Evolutionary conservation across 202 grass and related monocot species (phyloP).

Genomic region (Thinopyrum obtusiflorum): DNA sequence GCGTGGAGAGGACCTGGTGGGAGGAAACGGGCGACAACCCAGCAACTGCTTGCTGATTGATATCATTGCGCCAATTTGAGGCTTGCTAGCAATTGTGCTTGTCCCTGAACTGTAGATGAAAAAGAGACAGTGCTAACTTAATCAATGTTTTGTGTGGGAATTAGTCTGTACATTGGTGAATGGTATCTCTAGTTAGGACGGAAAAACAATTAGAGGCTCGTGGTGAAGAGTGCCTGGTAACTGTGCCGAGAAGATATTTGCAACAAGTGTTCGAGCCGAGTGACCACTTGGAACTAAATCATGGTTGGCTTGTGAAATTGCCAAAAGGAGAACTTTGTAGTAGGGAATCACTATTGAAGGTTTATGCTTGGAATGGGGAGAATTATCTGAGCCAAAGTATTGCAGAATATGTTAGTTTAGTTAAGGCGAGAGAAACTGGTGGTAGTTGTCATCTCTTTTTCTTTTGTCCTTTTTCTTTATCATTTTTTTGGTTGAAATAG

Average conservation of each 20-base stretch:
- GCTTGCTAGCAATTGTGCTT: constrained; percentile 1
- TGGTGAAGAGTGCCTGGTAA: background rate
- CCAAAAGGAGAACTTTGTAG: background rate
- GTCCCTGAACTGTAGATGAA: background rate
- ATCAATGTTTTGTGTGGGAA: background rate
- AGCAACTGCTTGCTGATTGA: constrained; percentile 18
- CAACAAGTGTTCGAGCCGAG: background rate
- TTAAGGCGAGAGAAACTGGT: constrained; percentile 31
- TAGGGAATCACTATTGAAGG: background rate
- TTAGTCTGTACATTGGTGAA: background rate
- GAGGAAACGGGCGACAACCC: constrained; percentile 24
- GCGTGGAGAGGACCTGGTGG: constrained; percentile 9
- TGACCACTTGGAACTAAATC: background rate
- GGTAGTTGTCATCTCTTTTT: constrained; percentile 51
- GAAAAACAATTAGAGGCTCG: background rate
- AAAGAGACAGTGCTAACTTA: background rate
- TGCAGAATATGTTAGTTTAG: constrained; percentile 27
- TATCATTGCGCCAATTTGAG: background rate
- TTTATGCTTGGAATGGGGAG: constrained; percentile 8
- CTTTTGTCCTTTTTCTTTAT: constrained; percentile 15
- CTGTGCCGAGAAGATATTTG: background rate
- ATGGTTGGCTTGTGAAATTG: background rate
- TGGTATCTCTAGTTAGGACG: background rate
- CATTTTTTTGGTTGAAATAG: constrained; percentile 31
- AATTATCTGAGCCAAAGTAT: constrained; percentile 36